These are phyloP conservation scores for Forsythia viridissima DNA, from an alignment of 257 asterid species.

Conservation along the genomic window DNA sequence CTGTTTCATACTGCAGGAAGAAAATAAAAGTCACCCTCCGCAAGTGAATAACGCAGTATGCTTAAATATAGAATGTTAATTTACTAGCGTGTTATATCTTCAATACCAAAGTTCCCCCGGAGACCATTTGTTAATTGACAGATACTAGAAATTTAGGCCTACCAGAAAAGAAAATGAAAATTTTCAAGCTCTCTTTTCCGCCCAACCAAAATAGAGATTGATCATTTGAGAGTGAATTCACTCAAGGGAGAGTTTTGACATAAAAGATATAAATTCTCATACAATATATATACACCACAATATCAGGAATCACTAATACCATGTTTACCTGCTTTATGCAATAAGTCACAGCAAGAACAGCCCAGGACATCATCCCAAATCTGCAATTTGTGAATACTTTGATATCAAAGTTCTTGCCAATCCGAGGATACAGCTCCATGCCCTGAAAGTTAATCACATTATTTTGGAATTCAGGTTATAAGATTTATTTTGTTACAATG, in stretches of 20 bases:
- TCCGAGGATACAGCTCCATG: slow-evolving; percentile 97
- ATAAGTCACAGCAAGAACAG: slow-evolving; percentile 90
- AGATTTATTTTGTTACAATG: neutral
- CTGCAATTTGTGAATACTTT: slow-evolving; percentile 97
- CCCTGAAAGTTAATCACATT: slow-evolving; percentile 57
- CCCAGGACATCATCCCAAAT: slow-evolving; percentile 99
- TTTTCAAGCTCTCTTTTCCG: neutral
- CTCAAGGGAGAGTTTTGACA: neutral
- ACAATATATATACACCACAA: neutral
- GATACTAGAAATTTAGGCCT: neutral
- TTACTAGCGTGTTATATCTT: neutral
- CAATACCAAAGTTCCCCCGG: neutral
- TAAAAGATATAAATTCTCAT: neutral
- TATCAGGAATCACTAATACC: neutral
- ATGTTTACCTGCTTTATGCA: slow-evolving; percentile 89
- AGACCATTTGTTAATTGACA: neutral
- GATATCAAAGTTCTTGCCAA: slow-evolving; percentile 90
- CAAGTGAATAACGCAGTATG: slow-evolving; percentile 17
- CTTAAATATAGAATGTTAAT: neutral
- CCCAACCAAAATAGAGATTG: neutral
- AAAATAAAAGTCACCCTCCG: slow-evolving; percentile 17
- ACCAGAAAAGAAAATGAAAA: neutral
- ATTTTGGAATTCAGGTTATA: slow-evolving; percentile 20
- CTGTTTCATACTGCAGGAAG: slow-evolving; percentile 67
- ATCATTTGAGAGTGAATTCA: slow-evolving; percentile 2